Percentiles rank a stretch among this genome's conserved stretches.
Conservation (phyloP, 2,329 filamentous ascomycete genomes). For the Neonectria neomacrospora region DNA sequence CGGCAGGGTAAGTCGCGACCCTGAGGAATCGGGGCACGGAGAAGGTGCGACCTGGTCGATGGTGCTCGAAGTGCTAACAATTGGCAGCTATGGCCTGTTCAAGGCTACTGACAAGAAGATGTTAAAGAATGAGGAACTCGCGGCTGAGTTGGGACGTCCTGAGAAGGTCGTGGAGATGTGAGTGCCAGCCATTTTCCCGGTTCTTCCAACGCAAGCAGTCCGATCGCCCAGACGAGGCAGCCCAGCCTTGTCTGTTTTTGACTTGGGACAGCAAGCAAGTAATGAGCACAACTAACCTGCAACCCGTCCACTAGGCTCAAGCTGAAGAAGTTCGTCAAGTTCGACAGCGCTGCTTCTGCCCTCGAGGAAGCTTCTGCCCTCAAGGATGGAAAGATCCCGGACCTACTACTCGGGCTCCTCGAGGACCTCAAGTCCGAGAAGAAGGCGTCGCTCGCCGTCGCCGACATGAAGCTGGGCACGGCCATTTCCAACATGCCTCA, state of each 20-base stretch:
- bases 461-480: constrained; percentile 90
- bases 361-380: constrained; percentile 90
- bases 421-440: constrained; percentile 96
- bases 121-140: constrained; percentile 85
- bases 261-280: background rate
- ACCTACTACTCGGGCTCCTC: constrained; percentile 83
- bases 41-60: constrained; percentile 21
- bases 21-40: constrained; percentile 25
- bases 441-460: constrained; percentile 93
- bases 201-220: constrained; percentile 10
- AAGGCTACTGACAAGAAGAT: constrained; percentile 99
- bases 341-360: constrained; percentile 90
- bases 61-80: constrained; percentile 45
- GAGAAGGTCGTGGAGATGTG: constrained; percentile 90
- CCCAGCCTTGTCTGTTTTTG: background rate
- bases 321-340: constrained; percentile 97
- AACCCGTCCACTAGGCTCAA: constrained; percentile 72
- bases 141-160: constrained; percentile 78
- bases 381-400: constrained; percentile 94
- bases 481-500: constrained; percentile 93
- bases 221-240: background rate
- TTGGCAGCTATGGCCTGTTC: constrained; percentile 89
- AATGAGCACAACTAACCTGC: constrained; percentile 24
- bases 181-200: constrained; percentile 53
- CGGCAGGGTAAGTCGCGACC: constrained; percentile 71